Evolutionary conservation across 805 yeast genomes (phyloP).

Genomic region (Wickerhamomyces mucosus): DNA sequence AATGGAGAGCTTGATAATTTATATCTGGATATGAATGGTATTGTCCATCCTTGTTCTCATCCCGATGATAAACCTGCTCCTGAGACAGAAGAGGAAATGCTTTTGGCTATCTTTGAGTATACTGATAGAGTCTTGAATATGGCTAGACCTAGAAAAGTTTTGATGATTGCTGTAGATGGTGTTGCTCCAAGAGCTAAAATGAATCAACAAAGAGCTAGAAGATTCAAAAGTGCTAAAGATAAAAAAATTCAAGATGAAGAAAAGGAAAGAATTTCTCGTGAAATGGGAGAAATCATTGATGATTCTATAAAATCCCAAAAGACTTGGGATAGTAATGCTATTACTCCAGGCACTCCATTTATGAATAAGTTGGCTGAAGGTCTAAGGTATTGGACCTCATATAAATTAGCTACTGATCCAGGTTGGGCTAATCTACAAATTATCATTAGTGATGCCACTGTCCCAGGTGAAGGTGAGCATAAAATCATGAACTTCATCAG

Average conservation of each 20-base stretch:
- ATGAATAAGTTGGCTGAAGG: constrained; percentile 85
- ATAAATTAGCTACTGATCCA: constrained; percentile 79
- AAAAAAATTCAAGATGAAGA: constrained; percentile 74
- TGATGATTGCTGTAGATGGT: constrained; percentile 96
- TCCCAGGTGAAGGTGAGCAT: constrained; percentile 99
- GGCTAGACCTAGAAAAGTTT: constrained; percentile 90
- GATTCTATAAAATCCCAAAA: constrained; percentile 62
- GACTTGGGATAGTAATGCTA: constrained; percentile 92
- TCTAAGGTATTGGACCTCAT: constrained; percentile 85
- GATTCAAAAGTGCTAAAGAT: constrained; percentile 87
- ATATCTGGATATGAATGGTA: constrained; percentile 97
- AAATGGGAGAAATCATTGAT: constrained; percentile 59
- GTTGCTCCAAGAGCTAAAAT: constrained; percentile 98
- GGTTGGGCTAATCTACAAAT: constrained; percentile 90
- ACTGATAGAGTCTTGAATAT: constrained; percentile 85
- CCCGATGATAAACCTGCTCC: constrained; percentile 97
- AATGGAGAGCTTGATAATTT: constrained; percentile 94
- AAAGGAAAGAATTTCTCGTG: constrained; percentile 35
- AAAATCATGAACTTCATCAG: constrained; percentile 94
- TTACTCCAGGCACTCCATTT: constrained; percentile 98
- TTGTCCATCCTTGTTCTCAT: constrained; percentile 98
- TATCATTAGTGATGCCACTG: constrained; percentile 89
- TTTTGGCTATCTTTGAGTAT: constrained; percentile 83
- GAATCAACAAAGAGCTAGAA: constrained; percentile 93
- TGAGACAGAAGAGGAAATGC: constrained; percentile 94